Evolutionary conservation across 768 basidiomycete genomes (phyloP).

Genomic region (Leccinum uliginosum): DNA sequence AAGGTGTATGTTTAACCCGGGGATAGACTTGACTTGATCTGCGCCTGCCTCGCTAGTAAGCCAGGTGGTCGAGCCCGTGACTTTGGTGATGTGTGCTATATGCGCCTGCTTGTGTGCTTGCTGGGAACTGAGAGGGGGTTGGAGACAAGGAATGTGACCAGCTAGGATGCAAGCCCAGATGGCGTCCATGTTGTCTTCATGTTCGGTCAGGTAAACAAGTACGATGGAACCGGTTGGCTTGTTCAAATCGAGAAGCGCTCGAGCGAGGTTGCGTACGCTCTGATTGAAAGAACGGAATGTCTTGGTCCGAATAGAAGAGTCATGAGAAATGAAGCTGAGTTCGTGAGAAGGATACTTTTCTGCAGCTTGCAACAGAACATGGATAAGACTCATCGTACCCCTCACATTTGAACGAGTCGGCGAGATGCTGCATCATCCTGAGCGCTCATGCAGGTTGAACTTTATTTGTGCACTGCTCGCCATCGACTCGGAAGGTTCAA

Average conservation of each 20-base stretch:
- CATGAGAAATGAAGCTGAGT: not conserved
- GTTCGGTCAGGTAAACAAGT: constrained; percentile 26
- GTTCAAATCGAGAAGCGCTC: constrained; percentile 10
- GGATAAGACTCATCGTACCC: too few relatives aligned
- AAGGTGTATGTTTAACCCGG: constrained; percentile 22
- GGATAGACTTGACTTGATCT: constrained; percentile 18
- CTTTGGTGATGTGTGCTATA: constrained; percentile 17
- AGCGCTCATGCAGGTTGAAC: too few relatives aligned
- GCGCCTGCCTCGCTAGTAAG: constrained; percentile 23
- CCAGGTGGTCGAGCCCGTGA: constrained; percentile 20
- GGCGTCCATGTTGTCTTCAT: constrained; percentile 28
- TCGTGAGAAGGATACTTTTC: not conserved
- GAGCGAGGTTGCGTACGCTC: constrained; percentile 14
- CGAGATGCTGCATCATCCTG: too few relatives aligned
- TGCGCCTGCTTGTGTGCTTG: constrained; percentile 27
- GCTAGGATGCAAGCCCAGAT: constrained; percentile 28
- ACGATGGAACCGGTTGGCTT: constrained; percentile 23
- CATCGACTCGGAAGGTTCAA: too few relatives aligned
- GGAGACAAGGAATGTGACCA: constrained; percentile 27
- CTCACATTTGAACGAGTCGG: too few relatives aligned
- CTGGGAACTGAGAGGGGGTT: constrained; percentile 28
- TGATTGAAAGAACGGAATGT: constrained; percentile 19
- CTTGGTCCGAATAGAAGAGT: not conserved
- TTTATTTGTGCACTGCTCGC: not conserved
- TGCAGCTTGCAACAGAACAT: too few relatives aligned